phyloP scores from a whole-genome alignment of 202 grass and related monocot species.

The Carex sylvatica region DNA sequence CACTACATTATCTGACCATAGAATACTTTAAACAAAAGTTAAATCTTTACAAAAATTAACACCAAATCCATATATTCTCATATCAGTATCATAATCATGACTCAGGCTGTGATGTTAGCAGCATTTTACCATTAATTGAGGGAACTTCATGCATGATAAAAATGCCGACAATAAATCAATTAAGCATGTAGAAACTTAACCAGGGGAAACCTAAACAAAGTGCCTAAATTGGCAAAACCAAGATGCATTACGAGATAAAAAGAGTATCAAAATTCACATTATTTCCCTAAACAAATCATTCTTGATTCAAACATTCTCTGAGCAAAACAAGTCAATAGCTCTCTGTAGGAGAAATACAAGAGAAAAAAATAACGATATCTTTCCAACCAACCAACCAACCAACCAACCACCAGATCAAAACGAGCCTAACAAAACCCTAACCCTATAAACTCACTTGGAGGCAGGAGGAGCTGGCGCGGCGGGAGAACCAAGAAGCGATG shows the following conservation, averaged over 20 bases:
- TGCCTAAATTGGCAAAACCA: not conserved
- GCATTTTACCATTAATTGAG: not conserved
- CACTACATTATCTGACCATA: not conserved
- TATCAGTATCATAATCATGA: not conserved
- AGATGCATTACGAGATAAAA: constrained; percentile 18
- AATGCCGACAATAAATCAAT: not conserved
- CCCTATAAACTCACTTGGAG: constrained; percentile 26
- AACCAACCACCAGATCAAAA: not conserved
- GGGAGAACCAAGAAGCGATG: constrained; percentile 55
- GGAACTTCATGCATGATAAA: not conserved
- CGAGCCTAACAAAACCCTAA: constrained; percentile 17
- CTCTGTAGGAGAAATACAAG: constrained; percentile 3
- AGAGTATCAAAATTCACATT: constrained; percentile 19
- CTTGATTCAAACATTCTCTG: not conserved
- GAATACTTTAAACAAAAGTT: not conserved
- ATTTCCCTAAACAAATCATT: constrained; percentile 17
- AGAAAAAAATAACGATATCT: constrained; percentile 14
- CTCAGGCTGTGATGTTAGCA: not conserved
- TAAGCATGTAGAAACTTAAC: not conserved
- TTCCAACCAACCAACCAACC: not conserved
- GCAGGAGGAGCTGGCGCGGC: constrained; percentile 3
- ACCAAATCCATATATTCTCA: not conserved
- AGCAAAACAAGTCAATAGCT: constrained; percentile 22
- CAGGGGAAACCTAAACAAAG: not conserved
- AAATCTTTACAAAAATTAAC: not conserved